A percentile compares a stretch with the other conserved stretches of the same genome.
These are phyloP conservation scores for Alternaria incomplexa DNA, from an alignment of 2,329 filamentous ascomycete genomes.

Conservation along the genomic window DNA sequence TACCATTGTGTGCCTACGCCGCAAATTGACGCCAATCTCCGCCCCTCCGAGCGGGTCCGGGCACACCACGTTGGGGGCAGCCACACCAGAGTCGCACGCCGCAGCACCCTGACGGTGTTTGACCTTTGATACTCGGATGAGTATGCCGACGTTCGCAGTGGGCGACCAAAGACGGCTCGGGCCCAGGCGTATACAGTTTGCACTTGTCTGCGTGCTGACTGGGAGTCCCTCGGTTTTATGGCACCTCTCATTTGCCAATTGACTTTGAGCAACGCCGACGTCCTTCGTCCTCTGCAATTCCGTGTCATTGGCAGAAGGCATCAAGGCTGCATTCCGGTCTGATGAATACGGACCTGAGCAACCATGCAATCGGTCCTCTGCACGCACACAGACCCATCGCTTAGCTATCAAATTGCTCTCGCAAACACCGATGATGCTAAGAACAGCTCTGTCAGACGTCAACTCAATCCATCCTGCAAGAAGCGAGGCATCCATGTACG, in stretches of 20 bases:
- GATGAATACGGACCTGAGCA: background rate
- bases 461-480: slow-evolving; percentile 8
- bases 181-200: background rate
- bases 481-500: slow-evolving; percentile 8
- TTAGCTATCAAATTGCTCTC: background rate
- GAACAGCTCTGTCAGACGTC: slow-evolving; percentile 5
- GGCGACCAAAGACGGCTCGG: slow-evolving; percentile 1
- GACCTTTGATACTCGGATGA: slow-evolving; percentile 7
- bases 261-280: slow-evolving; percentile 3
- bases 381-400: background rate
- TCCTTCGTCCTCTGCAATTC: slow-evolving; percentile 1
- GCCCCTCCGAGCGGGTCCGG: slow-evolving; percentile 9
- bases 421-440: background rate
- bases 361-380: slow-evolving; percentile 1
- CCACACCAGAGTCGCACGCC: slow-evolving; percentile 3
- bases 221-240: background rate
- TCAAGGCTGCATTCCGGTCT: background rate
- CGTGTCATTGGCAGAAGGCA: slow-evolving; percentile 7
- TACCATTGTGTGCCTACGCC: slow-evolving; percentile 3
- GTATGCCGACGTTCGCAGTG: slow-evolving; percentile 7
- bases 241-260: slow-evolving; percentile 2
- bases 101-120: slow-evolving; percentile 6
- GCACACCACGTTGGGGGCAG: slow-evolving; percentile 10
- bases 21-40: slow-evolving; percentile 1
- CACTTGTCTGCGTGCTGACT: background rate